A percentile compares a stretch with the other conserved stretches of the same genome.
Evolutionary conservation across 2,329 filamentous ascomycete genomes (phyloP).

Genomic region (Aspergillus melleus): DNA sequence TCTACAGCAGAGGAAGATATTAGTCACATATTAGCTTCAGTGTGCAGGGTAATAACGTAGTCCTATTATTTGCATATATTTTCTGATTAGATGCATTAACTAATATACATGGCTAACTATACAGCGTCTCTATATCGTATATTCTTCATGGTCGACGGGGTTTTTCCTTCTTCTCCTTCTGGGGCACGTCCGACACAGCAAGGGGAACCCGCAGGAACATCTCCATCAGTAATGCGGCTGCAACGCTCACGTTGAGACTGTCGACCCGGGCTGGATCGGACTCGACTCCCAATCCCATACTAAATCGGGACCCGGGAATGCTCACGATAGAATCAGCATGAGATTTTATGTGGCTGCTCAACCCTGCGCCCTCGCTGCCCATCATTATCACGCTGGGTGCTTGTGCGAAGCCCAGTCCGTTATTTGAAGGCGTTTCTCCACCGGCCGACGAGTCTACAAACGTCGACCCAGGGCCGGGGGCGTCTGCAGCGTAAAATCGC

Average conservation of each 20-base stretch:
- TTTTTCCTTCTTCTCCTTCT: constrained; percentile 1
- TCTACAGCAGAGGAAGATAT: not conserved
- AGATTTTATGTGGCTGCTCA: constrained; percentile 64
- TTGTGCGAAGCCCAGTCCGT: constrained; percentile 47
- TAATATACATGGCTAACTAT: not conserved
- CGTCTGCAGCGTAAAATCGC: constrained; percentile 76
- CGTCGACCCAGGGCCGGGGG: constrained; percentile 34
- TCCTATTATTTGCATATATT: not conserved
- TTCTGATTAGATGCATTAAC: not conserved
- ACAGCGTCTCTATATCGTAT: not conserved
- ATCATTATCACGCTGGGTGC: constrained; percentile 77
- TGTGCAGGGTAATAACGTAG: not conserved
- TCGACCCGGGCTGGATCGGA: constrained; percentile 63
- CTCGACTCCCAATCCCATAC: constrained; percentile 37
- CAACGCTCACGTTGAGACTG: constrained; percentile 85
- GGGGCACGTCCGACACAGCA: constrained; percentile 21
- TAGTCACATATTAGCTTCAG: not conserved
- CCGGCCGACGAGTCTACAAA: constrained; percentile 21
- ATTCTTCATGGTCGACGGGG: not conserved
- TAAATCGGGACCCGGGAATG: constrained; percentile 57
- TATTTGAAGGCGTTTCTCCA: constrained; percentile 43
- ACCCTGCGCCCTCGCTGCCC: constrained; percentile 76
- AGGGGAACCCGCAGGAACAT: constrained; percentile 40
- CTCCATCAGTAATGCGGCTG: constrained; percentile 65
- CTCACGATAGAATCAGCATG: constrained; percentile 64